These are phyloP conservation scores for Plectosphaerella sp. DNA, from an alignment of 2,329 filamentous ascomycete genomes.

Conservation along the genomic window DNA sequence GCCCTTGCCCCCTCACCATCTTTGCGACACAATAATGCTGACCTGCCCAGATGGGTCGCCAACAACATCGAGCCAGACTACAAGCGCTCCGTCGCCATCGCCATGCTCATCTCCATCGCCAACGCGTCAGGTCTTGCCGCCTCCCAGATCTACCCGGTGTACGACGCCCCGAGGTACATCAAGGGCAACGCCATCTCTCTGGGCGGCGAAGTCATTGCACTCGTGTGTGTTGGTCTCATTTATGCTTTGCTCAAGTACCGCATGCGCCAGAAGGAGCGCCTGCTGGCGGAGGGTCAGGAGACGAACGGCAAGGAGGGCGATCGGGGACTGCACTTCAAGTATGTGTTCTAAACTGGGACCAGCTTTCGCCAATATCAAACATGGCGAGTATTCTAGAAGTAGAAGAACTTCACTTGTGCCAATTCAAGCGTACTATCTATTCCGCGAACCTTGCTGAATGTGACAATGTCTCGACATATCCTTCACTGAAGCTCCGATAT, in stretches of 20 bases:
- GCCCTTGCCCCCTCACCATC: background rate
- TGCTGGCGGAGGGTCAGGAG: background rate
- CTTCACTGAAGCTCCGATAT: no score
- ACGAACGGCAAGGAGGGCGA: conserved; percentile 1
- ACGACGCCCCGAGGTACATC: conserved; percentile 22
- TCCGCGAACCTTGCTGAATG: no score
- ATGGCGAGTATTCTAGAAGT: no score
- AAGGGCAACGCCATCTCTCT: conserved; percentile 13
- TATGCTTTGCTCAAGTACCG: background rate
- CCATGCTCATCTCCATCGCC: conserved; percentile 21
- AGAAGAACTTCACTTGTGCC: no score
- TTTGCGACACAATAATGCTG: background rate
- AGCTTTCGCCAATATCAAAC: no score
- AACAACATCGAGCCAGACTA: conserved; percentile 26
- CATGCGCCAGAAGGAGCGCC: background rate
- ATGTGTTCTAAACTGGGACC: background rate
- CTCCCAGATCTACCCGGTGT: conserved; percentile 25
- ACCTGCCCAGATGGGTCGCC: conserved; percentile 20
- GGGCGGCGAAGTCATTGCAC: conserved; percentile 13
- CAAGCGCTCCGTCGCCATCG: conserved; percentile 25
- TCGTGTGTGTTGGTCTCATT: conserved; percentile 8
- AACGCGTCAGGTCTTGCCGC: conserved; percentile 23
- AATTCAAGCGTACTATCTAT: no score
- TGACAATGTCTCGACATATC: no score
- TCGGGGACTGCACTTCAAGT: conserved; percentile 1